These are phyloP conservation scores for Aspergillus nomiae DNA, from an alignment of 2,329 filamentous ascomycete genomes.

Conservation along the genomic window DNA sequence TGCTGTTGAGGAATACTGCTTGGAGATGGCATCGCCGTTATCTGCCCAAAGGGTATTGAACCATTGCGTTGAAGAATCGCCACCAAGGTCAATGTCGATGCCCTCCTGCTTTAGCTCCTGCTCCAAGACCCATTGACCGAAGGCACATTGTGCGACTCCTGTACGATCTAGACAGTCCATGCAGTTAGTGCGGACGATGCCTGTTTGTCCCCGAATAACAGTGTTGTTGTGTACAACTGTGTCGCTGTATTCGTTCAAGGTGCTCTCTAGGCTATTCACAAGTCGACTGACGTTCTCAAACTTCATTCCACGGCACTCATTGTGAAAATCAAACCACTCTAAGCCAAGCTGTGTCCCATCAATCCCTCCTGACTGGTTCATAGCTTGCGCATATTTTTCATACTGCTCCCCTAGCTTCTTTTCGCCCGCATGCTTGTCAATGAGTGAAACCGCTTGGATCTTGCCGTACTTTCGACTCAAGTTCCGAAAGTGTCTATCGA, in stretches of 20 bases:
- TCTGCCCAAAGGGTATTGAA: constrained; percentile 98
- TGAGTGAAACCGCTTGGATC: constrained; percentile 77
- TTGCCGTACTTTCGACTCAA: constrained; percentile 71
- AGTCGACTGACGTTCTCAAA: constrained; percentile 91
- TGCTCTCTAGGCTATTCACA: constrained; percentile 67
- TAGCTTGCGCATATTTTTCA: constrained; percentile 64
- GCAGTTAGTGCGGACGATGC: constrained; percentile 90
- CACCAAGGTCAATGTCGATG: constrained; percentile 72
- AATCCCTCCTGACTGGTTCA: constrained; percentile 65
- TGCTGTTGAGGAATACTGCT: constrained; percentile 93
- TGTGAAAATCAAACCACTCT: constrained; percentile 98
- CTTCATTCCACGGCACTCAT: constrained; percentile 91
- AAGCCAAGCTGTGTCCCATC: constrained; percentile 63
- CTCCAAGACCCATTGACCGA: constrained; percentile 80
- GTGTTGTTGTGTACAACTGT: constrained; percentile 59
- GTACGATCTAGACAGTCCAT: constrained; percentile 98
- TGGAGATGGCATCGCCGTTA: constrained; percentile 93
- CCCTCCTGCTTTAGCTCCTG: constrained; percentile 74
- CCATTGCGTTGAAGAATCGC: constrained; percentile 81
- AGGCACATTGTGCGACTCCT: constrained; percentile 92
- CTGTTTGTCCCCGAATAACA: constrained; percentile 59
- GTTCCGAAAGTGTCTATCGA: constrained; percentile 75
- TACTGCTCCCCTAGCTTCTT: constrained; percentile 76
- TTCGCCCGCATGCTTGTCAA: constrained; percentile 87
- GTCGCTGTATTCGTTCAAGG: constrained; percentile 72